Conservation (phyloP, 2,329 filamentous ascomycete species). For the Phyllachora maydis region DNA sequence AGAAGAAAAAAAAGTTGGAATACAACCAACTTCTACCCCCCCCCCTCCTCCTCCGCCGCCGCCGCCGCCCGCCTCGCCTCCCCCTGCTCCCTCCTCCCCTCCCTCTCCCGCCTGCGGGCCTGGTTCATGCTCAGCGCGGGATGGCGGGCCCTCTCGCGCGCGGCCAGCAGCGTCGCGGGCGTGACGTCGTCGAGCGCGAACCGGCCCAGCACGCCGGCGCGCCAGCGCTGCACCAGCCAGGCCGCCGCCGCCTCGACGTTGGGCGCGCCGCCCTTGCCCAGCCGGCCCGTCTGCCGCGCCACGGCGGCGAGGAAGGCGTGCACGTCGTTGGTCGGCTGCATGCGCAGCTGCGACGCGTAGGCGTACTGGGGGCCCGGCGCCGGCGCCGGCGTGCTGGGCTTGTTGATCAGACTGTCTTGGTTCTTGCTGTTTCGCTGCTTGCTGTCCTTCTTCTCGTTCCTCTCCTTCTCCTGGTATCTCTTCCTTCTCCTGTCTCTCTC, state of each 20-base stretch:
- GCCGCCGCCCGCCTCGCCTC: slow-evolving; percentile 14
- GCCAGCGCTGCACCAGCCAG: slow-evolving; percentile 68
- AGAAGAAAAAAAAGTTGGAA: too few relatives aligned
- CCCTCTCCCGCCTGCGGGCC: slow-evolving; percentile 45
- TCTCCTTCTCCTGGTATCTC: too few relatives aligned
- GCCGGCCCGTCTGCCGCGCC: slow-evolving; percentile 52
- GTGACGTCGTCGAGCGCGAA: slow-evolving; percentile 65
- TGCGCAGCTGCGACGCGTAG: too few relatives aligned
- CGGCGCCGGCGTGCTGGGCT: slow-evolving; percentile 17
- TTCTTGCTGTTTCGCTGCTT: too few relatives aligned
- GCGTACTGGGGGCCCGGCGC: slow-evolving; percentile 33
- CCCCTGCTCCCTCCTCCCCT: slow-evolving; percentile 20
- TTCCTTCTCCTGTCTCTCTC: too few relatives aligned
- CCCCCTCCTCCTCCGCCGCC: too few relatives aligned
- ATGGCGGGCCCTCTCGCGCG: slow-evolving; percentile 24
- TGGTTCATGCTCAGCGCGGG: slow-evolving; percentile 41
- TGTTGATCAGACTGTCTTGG: too few relatives aligned
- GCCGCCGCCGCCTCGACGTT: slow-evolving; percentile 55
- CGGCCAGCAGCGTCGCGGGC: slow-evolving; percentile 29
- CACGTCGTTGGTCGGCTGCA: slow-evolving; percentile 92
- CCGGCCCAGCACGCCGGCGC: slow-evolving; percentile 51
- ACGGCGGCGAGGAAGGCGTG: slow-evolving; percentile 48
- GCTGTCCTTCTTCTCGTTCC: too few relatives aligned
- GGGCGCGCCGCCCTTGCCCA: slow-evolving; percentile 51
- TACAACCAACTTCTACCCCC: too few relatives aligned